phyloP scores from a whole-genome alignment of 805 yeast genomes.

The Metschnikowia chrysomelidarum region DNA sequence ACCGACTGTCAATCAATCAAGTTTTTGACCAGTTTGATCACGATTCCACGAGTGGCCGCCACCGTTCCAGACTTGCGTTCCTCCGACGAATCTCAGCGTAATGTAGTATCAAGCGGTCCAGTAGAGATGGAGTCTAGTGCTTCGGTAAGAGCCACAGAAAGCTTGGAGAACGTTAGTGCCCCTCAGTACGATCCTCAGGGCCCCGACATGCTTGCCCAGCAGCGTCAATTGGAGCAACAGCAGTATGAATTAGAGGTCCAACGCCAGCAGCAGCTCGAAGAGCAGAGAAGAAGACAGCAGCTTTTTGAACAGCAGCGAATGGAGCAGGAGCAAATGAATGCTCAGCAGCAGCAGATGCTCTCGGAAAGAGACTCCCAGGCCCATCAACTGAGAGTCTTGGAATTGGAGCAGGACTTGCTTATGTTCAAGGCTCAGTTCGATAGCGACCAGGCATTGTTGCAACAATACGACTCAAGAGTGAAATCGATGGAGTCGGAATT shows the following conservation, averaged over 20 bases:
- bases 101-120: conserved; percentile 15
- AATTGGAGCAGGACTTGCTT: conserved; percentile 76
- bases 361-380: conserved; percentile 70
- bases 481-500: conserved; percentile 77
- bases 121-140: conserved; percentile 33
- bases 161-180: conserved; percentile 30
- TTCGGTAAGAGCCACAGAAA: conserved; percentile 44
- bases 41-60: conserved; percentile 65
- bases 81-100: conserved; percentile 39
- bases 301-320: conserved; percentile 74
- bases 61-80: conserved; percentile 58
- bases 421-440: conserved; percentile 79
- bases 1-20: conserved; percentile 86
- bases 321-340: conserved; percentile 65
- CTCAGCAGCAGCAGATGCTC: conserved; percentile 63
- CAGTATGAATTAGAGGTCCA: conserved; percentile 65
- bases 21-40: conserved; percentile 74
- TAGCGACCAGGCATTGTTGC: conserved; percentile 76
- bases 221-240: conserved; percentile 56
- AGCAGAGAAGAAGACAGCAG: conserved; percentile 68
- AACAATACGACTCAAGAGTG: conserved; percentile 85
- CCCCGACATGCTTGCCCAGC: conserved; percentile 52
- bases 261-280: conserved; percentile 62
- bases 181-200: conserved; percentile 49
- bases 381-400: conserved; percentile 75